Percentiles rank a stretch among this genome's conserved stretches.
Conservation (phyloP, 306 rosid genomes). For the Astragalus glycyphyllos region DNA sequence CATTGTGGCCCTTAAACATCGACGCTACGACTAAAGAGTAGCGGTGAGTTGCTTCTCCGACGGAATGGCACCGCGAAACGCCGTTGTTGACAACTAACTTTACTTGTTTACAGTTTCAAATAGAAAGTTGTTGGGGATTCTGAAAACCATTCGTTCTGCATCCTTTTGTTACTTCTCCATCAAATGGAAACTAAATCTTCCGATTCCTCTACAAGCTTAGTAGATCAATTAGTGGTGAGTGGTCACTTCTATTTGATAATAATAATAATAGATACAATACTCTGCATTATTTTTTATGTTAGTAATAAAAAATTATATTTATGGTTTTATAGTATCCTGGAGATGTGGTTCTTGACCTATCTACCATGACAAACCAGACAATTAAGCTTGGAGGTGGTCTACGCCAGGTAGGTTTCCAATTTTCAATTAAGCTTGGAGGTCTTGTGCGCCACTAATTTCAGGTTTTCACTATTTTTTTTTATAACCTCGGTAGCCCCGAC, state of each 20-base stretch:
- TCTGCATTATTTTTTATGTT: not conserved
- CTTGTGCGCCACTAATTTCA: too few relatives aligned
- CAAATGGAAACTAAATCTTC: conserved; percentile 56
- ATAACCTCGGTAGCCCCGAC: too few relatives aligned
- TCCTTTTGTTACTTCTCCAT: not conserved
- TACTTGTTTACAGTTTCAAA: conserved; percentile 28
- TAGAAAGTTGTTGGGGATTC: conserved; percentile 29
- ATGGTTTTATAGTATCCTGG: conserved; percentile 73
- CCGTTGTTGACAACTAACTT: too few relatives aligned
- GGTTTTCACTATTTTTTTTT: too few relatives aligned
- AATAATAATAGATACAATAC: not conserved
- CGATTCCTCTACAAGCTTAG: conserved; percentile 46
- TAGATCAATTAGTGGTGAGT: conserved; percentile 68
- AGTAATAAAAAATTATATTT: not conserved
- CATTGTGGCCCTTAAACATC: too few relatives aligned
- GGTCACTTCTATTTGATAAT: conserved; percentile 4
- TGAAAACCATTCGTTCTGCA: conserved; percentile 12
- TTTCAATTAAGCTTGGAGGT: not conserved
- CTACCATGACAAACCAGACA: conserved; percentile 78
- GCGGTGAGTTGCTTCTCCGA: too few relatives aligned
- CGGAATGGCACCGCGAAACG: too few relatives aligned
- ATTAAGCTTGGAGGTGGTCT: conserved; percentile 94
- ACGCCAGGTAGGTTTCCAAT: conserved; percentile 60
- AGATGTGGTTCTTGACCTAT: conserved; percentile 84
- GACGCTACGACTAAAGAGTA: too few relatives aligned